A percentile compares a stretch with the other conserved stretches of the same genome.
Evolutionary conservation across 257 asterid species (phyloP).

Genomic region (Solanum stenotomum): DNA sequence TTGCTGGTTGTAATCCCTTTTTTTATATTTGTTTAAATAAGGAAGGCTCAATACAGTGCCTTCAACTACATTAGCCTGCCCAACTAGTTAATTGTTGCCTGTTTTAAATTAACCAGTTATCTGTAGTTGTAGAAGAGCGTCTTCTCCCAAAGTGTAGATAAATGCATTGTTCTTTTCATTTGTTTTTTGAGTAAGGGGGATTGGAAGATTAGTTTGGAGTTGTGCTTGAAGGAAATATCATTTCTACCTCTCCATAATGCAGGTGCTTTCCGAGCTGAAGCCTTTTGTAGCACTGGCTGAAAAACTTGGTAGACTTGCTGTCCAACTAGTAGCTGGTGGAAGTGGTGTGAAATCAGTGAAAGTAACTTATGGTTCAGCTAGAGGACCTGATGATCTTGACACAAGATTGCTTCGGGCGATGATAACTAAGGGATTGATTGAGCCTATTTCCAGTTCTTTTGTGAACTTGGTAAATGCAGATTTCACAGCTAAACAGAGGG

Average conservation of each 20-base stretch:
- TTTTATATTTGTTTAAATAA: not conserved
- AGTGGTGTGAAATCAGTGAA: slow-evolving; percentile 65
- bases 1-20: not conserved
- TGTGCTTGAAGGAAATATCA: not conserved
- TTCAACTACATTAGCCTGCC: not conserved
- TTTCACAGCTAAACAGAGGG: slow-evolving; percentile 86
- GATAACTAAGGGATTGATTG: slow-evolving; percentile 90
- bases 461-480: slow-evolving; percentile 86
- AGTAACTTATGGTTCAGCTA: slow-evolving; percentile 68
- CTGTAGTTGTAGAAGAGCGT: not conserved
- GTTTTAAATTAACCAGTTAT: not conserved
- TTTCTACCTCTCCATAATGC: slow-evolving; percentile 5
- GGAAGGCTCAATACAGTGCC: not conserved
- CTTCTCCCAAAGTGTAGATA: not conserved
- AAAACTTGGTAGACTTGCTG: slow-evolving; percentile 91
- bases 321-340: slow-evolving; percentile 86
- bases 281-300: slow-evolving; percentile 81
- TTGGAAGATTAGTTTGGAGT: not conserved
- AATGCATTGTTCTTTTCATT: not conserved
- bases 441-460: slow-evolving; percentile 71
- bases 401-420: slow-evolving; percentile 85
- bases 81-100: not conserved
- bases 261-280: slow-evolving; percentile 85
- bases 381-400: slow-evolving; percentile 92
- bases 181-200: not conserved